Conservation (phyloP, 2,329 filamentous ascomycete genomes). For the Aschersonia sp. region DNA sequence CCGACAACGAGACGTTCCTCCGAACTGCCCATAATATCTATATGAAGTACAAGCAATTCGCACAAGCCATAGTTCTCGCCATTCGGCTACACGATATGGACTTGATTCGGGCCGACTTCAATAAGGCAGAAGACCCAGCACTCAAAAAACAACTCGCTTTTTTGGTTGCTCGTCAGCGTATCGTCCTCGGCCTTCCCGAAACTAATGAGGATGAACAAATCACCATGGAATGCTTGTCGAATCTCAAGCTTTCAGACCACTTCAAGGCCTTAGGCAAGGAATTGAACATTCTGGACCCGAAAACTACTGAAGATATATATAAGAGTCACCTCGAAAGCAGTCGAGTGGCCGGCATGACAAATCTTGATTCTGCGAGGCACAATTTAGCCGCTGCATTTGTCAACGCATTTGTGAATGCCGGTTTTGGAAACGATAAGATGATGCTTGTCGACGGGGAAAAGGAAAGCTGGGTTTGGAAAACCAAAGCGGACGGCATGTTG, state of each 20-base stretch:
- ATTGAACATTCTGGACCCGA: slow-evolving; percentile 90
- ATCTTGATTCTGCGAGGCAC: slow-evolving; percentile 88
- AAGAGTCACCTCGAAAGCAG: slow-evolving; percentile 97
- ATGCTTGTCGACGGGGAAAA: slow-evolving; percentile 87
- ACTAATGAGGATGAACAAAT: slow-evolving; percentile 57
- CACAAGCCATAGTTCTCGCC: slow-evolving; percentile 85
- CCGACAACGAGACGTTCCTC: slow-evolving; percentile 92
- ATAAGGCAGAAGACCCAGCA: slow-evolving; percentile 63
- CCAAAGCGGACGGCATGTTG: slow-evolving; percentile 95
- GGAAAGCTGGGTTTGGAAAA: slow-evolving; percentile 97
- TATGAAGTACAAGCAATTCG: slow-evolving; percentile 79
- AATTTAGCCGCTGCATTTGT: slow-evolving; percentile 94
- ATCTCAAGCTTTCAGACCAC: slow-evolving; percentile 75
- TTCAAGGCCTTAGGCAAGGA: slow-evolving; percentile 93
- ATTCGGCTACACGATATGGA: slow-evolving; percentile 83
- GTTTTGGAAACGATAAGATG: slow-evolving; percentile 92
- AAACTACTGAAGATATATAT: slow-evolving; percentile 97
- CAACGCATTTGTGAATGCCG: slow-evolving; percentile 92
- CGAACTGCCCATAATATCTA: slow-evolving; percentile 90
- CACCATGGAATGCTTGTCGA: slow-evolving; percentile 72
- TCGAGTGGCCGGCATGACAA: slow-evolving; percentile 82
- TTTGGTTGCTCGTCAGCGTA: slow-evolving; percentile 80
- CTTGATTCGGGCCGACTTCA: slow-evolving; percentile 70
- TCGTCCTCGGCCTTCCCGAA: slow-evolving; percentile 58
- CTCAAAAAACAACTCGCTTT: slow-evolving; percentile 91